These are phyloP conservation scores for Tritrichomonas musculus DNA, from an alignment of 208 protist genomes.

Conservation along the genomic window DNA sequence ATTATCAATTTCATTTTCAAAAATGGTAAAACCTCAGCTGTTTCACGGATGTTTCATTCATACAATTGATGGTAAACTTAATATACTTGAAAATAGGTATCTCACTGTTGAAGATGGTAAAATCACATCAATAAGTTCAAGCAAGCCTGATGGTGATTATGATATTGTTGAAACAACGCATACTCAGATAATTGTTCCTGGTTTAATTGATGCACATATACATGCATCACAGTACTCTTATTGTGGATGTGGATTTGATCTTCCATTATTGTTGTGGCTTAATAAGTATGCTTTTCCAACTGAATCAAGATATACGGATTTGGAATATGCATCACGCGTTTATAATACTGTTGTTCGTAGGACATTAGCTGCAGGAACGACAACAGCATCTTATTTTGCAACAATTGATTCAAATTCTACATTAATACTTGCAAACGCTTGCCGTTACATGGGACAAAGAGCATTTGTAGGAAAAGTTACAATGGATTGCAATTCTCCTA, in stretches of 20 bases:
- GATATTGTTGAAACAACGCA: not conserved
- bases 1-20: too few species aligned
- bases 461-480: conserved; percentile 60
- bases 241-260: conserved; percentile 69
- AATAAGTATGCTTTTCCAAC: conserved; percentile 75
- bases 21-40: not conserved
- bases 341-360: not conserved
- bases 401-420: conserved; percentile 70
- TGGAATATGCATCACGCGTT: conserved; percentile 55
- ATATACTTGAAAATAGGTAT: conserved; percentile 17
- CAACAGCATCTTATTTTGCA: conserved; percentile 73
- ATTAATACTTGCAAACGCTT: conserved; percentile 61
- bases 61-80: not conserved
- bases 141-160: not conserved
- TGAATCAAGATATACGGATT: conserved; percentile 69
- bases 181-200: conserved; percentile 59
- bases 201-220: conserved; percentile 78
- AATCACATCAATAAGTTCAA: not conserved
- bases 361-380: conserved; percentile 71
- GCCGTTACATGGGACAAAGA: conserved; percentile 58
- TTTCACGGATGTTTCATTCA: not conserved
- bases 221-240: conserved; percentile 70
- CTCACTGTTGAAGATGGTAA: not conserved
- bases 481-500: conserved; percentile 75
- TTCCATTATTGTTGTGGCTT: conserved; percentile 72